A percentile compares a stretch with the other conserved stretches of the same genome.
Conservation (phyloP, 306 rosid genomes). For the Morella rubra region DNA sequence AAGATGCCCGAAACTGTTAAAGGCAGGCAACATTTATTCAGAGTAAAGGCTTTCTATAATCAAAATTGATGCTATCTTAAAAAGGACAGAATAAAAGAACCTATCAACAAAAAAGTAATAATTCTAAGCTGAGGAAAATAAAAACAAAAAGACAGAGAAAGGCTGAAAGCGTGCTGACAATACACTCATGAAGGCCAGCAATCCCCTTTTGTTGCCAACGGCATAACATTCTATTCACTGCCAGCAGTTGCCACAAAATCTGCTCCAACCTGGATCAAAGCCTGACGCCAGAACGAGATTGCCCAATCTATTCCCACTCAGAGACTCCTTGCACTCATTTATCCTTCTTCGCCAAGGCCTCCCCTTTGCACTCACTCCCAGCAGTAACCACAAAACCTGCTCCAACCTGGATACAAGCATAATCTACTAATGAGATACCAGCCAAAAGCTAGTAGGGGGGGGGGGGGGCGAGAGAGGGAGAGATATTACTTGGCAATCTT, state of each 20-base stretch:
- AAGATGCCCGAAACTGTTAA: background rate
- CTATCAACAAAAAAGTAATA: too few relatives aligned
- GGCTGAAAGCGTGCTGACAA: background rate
- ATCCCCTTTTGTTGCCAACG: constrained; percentile 27
- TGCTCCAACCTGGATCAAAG: constrained; percentile 33
- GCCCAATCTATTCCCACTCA: constrained; percentile 6
- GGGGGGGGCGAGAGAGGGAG: background rate
- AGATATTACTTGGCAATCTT: constrained; percentile 82
- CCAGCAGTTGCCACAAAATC: constrained; percentile 36
- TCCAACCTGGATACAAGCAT: constrained; percentile 63
- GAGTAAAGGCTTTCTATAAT: background rate
- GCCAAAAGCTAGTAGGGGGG: background rate
- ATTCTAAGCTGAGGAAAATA: background rate
- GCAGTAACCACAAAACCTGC: constrained; percentile 86
- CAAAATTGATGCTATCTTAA: background rate
- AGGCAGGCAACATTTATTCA: background rate
- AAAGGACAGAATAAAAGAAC: too few relatives aligned
- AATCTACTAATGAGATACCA: constrained; percentile 25
- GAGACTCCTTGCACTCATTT: constrained; percentile 32
- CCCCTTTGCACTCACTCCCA: constrained; percentile 90
- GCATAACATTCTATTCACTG: constrained; percentile 20
- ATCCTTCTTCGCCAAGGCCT: constrained; percentile 88
- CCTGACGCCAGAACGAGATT: constrained; percentile 5
- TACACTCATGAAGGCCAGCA: constrained; percentile 13
- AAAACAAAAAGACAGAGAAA: background rate